Base-by-base conservation (phyloP, 2,329 filamentous ascomycete species). In the Diaporthe caulivora region DNA sequence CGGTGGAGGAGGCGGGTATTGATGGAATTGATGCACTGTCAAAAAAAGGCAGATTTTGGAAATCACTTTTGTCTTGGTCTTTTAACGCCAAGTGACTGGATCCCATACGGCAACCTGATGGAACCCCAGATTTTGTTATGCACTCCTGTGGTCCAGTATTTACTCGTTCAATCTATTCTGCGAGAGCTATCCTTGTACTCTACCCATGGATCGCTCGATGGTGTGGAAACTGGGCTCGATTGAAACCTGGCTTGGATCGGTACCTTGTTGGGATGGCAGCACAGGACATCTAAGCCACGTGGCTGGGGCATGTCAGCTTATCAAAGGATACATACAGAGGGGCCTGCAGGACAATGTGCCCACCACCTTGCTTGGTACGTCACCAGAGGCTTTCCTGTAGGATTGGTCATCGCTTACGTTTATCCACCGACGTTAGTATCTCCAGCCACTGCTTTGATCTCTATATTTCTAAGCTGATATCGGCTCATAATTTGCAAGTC, bases 271-370 rank as follows among this genome's bases (percentile, higher is more conserved):
- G 13, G 24, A 44, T 3, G 34, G 62, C 44, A 18, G n/a, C 21
- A 24, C 47, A 15, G 29, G 29, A 13, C n/a, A 34, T 24, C 44
- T 51, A 51, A 65, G 62, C 62, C 62, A 65, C 62, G 62, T 47
- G 62, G 62, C 62, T 65, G 62, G n/a, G 62, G 29, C 44, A 21
- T 51, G 44, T 65, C 60, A 65, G 44, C 21, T 7, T 51, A 29
- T 51, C 60, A 11, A 13, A 29, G 2, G 11, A 34, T n/a, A n/a
- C n/a, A 34, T 8, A 58, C 10, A 18, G 17, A 64, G 34, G 13
- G 42, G 42, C 26, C 15, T 26, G 42, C 17, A 49, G 60, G 60
- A 49, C 2, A 64, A 64, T 49, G 42, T 29, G 21, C 26, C 60
- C 42, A n/a, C 10, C 13, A 7, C 17, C 17, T 2, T 31, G 4